Percentiles rank a stretch among this genome's conserved stretches.
Conservation (phyloP, 192 early-diverging fungal species). For the Irineochytrium annulatum region DNA sequence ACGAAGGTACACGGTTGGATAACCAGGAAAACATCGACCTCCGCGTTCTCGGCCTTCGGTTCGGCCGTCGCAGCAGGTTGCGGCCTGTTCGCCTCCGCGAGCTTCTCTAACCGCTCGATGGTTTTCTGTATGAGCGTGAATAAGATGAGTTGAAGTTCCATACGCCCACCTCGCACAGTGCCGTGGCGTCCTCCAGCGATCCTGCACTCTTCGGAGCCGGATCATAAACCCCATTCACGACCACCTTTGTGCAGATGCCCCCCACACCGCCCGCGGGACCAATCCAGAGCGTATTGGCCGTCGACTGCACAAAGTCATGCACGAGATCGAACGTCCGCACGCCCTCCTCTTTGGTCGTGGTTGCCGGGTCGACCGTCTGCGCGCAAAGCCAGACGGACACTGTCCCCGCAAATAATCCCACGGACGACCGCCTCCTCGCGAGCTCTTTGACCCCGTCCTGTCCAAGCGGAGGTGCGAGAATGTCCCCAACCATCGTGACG, state of each 20-base stretch:
- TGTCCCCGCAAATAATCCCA: background rate
- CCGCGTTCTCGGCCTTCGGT: background rate
- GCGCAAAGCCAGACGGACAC: conserved; percentile 37
- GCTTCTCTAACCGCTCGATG: conserved; percentile 29
- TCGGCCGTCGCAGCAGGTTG: background rate
- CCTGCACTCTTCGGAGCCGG: conserved; percentile 22
- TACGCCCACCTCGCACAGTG: conserved; percentile 23
- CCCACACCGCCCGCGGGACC: conserved; percentile 15
- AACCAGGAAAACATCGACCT: conserved; percentile 26
- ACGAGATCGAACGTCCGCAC: conserved; percentile 12
- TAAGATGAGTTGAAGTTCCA: background rate
- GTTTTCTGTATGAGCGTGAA: conserved; percentile 18
- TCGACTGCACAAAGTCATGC: conserved; percentile 44
- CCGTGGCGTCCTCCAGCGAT: conserved; percentile 27
- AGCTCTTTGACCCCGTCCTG: background rate
- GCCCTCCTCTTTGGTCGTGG: background rate
- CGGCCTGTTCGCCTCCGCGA: conserved; percentile 16
- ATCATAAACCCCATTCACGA: conserved; percentile 38
- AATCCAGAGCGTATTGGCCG: conserved; percentile 39
- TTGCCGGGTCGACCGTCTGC: background rate
- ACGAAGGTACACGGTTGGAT: conserved; percentile 36
- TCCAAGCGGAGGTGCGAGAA: conserved; percentile 39
- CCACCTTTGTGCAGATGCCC: conserved; percentile 29
- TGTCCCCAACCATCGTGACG: conserved; percentile 35
- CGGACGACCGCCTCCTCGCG: background rate